These are phyloP conservation scores for Rubia balearica DNA, from an alignment of 305 asterid species.

Conservation along the genomic window DNA sequence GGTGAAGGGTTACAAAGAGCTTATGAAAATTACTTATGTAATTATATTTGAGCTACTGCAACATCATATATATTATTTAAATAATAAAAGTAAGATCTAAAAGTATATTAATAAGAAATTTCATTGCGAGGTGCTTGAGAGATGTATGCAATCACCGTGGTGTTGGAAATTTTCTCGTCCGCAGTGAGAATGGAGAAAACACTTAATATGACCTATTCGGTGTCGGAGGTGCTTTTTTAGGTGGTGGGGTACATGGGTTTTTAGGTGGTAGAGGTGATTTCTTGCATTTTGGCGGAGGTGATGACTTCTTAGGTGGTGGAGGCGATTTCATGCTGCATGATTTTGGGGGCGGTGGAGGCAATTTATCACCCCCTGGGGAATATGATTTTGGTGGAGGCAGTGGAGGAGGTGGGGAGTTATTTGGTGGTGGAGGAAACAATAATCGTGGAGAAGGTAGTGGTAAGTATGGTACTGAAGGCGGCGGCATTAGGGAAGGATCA, in stretches of 20 bases:
- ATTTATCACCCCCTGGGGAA: background rate
- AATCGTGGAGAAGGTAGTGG: background rate
- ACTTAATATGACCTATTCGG: background rate
- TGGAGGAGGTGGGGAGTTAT: background rate
- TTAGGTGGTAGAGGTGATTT: background rate
- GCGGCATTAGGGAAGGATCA: background rate
- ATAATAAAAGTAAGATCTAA: too few relatives aligned
- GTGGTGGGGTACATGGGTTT: background rate
- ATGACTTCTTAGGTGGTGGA: background rate
- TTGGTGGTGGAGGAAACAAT: background rate
- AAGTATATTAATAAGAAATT: too few relatives aligned
- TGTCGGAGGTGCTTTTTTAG: background rate
- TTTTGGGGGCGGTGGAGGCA: background rate
- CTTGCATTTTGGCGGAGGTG: background rate
- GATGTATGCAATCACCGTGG: background rate
- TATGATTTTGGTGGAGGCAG: background rate
- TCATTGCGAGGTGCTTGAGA: background rate
- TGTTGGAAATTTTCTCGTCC: background rate
- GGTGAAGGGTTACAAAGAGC: too few relatives aligned
- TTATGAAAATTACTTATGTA: too few relatives aligned
- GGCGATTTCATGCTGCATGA: background rate
- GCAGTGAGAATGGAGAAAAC: too few relatives aligned
- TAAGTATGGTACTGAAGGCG: background rate
- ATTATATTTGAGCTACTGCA: background rate
- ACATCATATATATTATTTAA: background rate